Base-by-base conservation (phyloP, 257 asterid species). In the Ajuga chamaepitys region DNA sequence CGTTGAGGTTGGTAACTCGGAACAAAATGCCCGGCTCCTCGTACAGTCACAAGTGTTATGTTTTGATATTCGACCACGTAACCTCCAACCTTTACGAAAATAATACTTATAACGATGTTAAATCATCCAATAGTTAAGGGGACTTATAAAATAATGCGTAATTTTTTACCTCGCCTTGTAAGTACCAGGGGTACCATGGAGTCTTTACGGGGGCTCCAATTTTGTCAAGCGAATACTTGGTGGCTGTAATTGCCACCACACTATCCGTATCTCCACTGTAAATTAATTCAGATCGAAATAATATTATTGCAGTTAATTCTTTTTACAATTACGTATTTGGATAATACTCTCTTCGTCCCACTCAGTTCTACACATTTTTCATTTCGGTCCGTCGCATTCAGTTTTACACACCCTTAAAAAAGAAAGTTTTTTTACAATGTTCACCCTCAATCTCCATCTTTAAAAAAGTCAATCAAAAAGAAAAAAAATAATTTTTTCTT, bases 21-120 rank as follows among this genome's bases (percentile, higher is more conserved):
- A n/a, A 82, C 86, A 9, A 70, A 69, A 69, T 77, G 86, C n/a
- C 88, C 88, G 3, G 91, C 73, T 26, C 88, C 88, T 74, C 85
- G 71, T 40, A 80, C 73, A 0, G 71, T 82, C 64, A 69, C 82
- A 2, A 85, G 80, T 1, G 86, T 80, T 38, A 85, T 32, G 24
- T 81, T 77, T 10, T 76, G 66, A 34, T 82, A 82, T 13, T 58
- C 85, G 17, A 78, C 87, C 5, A 47, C 85, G 9, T 70, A 83
- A 0, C 92, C 92, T 55, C 86, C 88, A 46, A 85, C 91, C 91
- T 81, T 68, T 16, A 5, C 11, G 51, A 25, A 10, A 3, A 52
- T 5, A 58, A 14, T 7, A 28, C 22, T n/a, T 37, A 10, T 35
- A 32, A n/a, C n/a, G n/a, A n/a, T 37, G 10, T 4, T 8, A 38